Evolutionary conservation across 106 monocot genomes (phyloP).

Genomic region (Alisma plantagoaquatica): DNA sequence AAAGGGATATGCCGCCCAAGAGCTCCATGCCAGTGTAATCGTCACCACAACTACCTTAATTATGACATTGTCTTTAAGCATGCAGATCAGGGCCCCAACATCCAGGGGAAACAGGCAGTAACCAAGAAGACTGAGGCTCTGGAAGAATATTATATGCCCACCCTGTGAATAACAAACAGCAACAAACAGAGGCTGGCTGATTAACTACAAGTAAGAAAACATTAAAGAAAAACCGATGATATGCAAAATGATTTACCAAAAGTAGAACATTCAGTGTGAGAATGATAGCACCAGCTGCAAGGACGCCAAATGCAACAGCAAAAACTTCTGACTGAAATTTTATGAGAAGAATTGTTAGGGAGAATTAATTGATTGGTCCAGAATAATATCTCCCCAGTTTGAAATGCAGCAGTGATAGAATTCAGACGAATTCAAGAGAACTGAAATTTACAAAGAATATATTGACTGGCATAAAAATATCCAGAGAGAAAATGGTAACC

Average conservation of each 20-base stretch:
- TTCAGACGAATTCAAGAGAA: too few relatives aligned
- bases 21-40: conserved; percentile 73
- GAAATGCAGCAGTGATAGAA: too few relatives aligned
- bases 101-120: conserved; percentile 88
- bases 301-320: conserved; percentile 94
- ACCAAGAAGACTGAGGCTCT: conserved; percentile 84
- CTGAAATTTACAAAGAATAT: too few relatives aligned
- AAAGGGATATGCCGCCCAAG: conserved; percentile 97
- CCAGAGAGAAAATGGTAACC: too few relatives aligned
- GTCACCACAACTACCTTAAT: conserved; percentile 64
- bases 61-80: conserved; percentile 70
- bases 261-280: conserved; percentile 89
- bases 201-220: too few relatives aligned
- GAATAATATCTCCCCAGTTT: too few relatives aligned
- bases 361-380: too few relatives aligned
- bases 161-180: conserved; percentile 34
- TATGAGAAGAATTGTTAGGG: too few relatives aligned
- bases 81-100: conserved; percentile 64
- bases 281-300: conserved; percentile 88
- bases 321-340: conserved; percentile 98
- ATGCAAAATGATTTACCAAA: conserved; percentile 40
- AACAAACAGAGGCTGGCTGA: not conserved
- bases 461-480: too few relatives aligned
- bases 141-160: conserved; percentile 91
- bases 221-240: too few relatives aligned